phyloP scores from a whole-genome alignment of 177 flowering plant genomes.

The Telopea speciosissima region DNA sequence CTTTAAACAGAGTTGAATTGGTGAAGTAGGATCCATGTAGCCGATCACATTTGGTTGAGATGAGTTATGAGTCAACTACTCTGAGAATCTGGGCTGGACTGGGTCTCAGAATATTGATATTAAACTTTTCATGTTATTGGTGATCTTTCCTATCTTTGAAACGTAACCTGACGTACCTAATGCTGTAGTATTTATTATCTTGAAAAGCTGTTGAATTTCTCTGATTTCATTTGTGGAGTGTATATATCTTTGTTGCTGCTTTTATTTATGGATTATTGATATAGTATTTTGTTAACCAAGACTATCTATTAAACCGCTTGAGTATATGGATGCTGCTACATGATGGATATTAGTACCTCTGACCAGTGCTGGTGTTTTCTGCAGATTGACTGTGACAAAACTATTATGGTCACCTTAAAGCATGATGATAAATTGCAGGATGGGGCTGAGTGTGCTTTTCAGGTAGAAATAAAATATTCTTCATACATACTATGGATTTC shows the following conservation, averaged over 20 bases:
- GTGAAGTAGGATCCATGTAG: neutral
- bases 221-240: neutral
- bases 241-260: neutral
- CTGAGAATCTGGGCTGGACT: neutral
- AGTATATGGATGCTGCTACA: neutral
- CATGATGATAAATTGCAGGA: conserved; percentile 95
- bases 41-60: neutral
- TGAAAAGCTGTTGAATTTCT: neutral
- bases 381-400: conserved; percentile 98
- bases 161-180: too few relatives aligned
- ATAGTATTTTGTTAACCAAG: neutral
- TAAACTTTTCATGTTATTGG: too few relatives aligned
- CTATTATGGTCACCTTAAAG: conserved; percentile 84
- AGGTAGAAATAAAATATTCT: conserved; percentile 36
- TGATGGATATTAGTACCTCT: conserved; percentile 2
- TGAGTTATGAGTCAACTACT: too few relatives aligned
- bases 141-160: too few relatives aligned
- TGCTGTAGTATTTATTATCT: too few relatives aligned
- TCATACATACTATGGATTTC: neutral
- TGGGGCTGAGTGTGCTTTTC: conserved; percentile 91
- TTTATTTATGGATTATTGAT: neutral
- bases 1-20: neutral
- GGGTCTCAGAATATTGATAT: neutral
- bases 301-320: neutral
- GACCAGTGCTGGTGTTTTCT: conserved; percentile 10